These are phyloP conservation scores for Colletotrichum karsti DNA, from an alignment of 2,329 filamentous ascomycete genomes.

Conservation along the genomic window DNA sequence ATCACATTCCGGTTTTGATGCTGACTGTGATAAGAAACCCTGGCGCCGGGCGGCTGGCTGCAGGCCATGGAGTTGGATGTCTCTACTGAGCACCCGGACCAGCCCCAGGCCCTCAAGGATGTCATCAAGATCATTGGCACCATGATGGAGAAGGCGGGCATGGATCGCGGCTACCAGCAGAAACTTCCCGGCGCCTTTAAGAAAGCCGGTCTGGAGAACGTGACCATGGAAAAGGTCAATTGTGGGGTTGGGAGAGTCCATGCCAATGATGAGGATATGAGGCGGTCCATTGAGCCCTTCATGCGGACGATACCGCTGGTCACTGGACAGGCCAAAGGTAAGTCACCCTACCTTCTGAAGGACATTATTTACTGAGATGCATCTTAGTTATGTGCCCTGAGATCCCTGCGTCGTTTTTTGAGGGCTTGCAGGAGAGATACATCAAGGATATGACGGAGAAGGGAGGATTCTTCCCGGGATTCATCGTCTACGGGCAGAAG, in stretches of 20 bases:
- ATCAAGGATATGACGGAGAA: conserved; percentile 20
- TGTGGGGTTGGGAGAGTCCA: not conserved
- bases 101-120: conserved; percentile 1
- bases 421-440: conserved; percentile 14
- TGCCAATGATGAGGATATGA: not conserved
- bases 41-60: conserved; percentile 27
- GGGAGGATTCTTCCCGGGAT: not conserved
- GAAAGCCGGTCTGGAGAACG: conserved; percentile 14
- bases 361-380: not conserved
- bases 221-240: not conserved
- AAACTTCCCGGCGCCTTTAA: not conserved
- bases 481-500: not conserved
- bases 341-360: not conserved
- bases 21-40: too few relatives aligned
- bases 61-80: conserved; percentile 19
- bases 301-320: not conserved
- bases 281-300: conserved; percentile 1
- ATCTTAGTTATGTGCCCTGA: not conserved
- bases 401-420: not conserved
- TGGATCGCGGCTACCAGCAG: not conserved
- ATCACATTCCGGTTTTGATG: too few relatives aligned
- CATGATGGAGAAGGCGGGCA: conserved; percentile 15
- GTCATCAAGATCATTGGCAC: conserved; percentile 1
- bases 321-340: not conserved
- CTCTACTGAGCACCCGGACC: not conserved